Percentiles rank a stretch among this genome's conserved stretches.
Conservation (phyloP, 495 filamentous ascomycete species). For the Lepraria neglecta region DNA sequence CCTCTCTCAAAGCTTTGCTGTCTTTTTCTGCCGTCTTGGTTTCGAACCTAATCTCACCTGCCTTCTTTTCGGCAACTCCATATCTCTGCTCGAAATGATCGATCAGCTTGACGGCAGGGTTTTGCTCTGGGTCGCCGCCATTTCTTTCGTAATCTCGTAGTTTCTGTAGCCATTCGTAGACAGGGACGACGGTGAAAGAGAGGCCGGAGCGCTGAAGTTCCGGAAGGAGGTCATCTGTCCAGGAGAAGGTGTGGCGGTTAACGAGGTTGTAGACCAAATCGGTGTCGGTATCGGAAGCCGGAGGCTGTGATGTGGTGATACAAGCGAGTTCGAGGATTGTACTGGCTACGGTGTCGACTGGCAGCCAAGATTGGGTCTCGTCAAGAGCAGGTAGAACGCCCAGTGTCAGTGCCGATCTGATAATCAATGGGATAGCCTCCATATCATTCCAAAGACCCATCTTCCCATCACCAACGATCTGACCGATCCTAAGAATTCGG, state of each 20-base stretch:
- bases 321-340: constrained; percentile 44
- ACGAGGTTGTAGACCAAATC: constrained; percentile 48
- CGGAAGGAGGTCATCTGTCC: constrained; percentile 45
- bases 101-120: constrained; percentile 56
- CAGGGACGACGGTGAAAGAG: constrained; percentile 41
- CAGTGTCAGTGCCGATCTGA: constrained; percentile 47
- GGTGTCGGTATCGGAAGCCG: constrained; percentile 1
- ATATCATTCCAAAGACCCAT: constrained; percentile 54
- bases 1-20: constrained; percentile 20
- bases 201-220: constrained; percentile 32
- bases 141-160: constrained; percentile 28
- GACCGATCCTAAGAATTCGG: constrained; percentile 52
- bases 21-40: constrained; percentile 12
- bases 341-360: constrained; percentile 48
- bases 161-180: constrained; percentile 44
- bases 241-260: constrained; percentile 46
- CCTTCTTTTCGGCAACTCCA: not conserved
- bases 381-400: constrained; percentile 44
- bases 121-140: constrained; percentile 42
- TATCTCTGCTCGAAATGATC: constrained; percentile 40
- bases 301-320: constrained; percentile 23
- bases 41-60: constrained; percentile 9
- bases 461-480: constrained; percentile 49
- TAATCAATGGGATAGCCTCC: constrained; percentile 52
- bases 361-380: constrained; percentile 47